phyloP scores from a whole-genome alignment of 1,139 yeast species.

The Suhomyces bribrorum region DNA sequence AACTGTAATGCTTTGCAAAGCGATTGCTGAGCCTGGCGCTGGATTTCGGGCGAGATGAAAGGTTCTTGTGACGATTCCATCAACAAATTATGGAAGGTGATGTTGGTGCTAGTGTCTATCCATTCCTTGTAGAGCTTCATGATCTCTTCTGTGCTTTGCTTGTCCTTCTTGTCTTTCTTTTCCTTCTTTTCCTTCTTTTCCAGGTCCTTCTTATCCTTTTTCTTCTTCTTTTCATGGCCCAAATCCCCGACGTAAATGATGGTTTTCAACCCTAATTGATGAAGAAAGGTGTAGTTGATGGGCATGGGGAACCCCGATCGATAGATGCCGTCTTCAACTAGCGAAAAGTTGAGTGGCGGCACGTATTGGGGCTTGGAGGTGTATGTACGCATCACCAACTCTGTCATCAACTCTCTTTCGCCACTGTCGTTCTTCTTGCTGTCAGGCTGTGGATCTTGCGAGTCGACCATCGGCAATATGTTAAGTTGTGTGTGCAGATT shows the following conservation, averaged over 20 bases:
- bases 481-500: constrained; percentile 10
- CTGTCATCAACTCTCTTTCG: constrained; percentile 1
- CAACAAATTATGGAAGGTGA: constrained; percentile 59
- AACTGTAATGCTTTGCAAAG: constrained; percentile 63
- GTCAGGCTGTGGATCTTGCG: not conserved
- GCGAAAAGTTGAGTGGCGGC: constrained; percentile 89
- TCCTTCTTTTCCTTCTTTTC: constrained; percentile 7
- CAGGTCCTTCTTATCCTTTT: constrained; percentile 38
- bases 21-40: constrained; percentile 43
- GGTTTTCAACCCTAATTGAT: constrained; percentile 69
- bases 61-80: constrained; percentile 79
- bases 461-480: constrained; percentile 13
- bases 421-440: not conserved
- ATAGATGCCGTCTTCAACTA: constrained; percentile 84
- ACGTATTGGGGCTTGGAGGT: constrained; percentile 42
- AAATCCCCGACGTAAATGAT: constrained; percentile 82
- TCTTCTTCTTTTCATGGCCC: constrained; percentile 34
- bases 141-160: constrained; percentile 41
- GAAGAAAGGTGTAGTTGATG: constrained; percentile 74
- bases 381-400: constrained; percentile 11
- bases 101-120: constrained; percentile 53
- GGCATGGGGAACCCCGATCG: constrained; percentile 94
- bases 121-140: constrained; percentile 59
- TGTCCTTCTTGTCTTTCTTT: constrained; percentile 26
- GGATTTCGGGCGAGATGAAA: constrained; percentile 54